Base-by-base conservation (phyloP, 495 filamentous ascomycete genomes). In the Aspergillus homomorphus region DNA sequence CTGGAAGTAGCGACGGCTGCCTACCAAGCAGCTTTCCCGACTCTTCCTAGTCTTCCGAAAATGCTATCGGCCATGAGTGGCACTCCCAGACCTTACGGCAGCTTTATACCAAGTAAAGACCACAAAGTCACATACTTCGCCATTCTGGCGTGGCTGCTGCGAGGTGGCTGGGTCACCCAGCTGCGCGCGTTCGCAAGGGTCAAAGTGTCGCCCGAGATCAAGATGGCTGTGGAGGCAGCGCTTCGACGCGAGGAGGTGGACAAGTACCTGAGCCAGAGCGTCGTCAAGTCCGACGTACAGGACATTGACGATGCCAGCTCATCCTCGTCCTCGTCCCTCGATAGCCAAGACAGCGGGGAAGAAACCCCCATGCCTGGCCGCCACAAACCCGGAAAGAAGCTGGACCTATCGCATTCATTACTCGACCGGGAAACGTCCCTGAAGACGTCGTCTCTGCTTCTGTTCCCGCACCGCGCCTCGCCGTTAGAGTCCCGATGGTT, bases 151-250 rank as follows among this genome's bases (percentile, higher is more conserved):
- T 98, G 92, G 91, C 78, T 98, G 19, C 82, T 98, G 68, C 87
- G 91, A 52, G 88, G 89, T 54, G 91, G 91, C 23, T 96, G 93
- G 88, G 93, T 96, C 0, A 94, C 88, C 1, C 91, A 96, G 69
- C 80, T 98, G 1, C 85, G 92, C 54, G 89, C 89, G 15, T 98
- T 93, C 65, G 90, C 88, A 3, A 92, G 92, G 77, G 83, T 98
- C 56, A 82, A 79, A 30, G 77, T 82, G 9, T 70, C 79, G 0
- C 69, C 76, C 0, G 70, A 78, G 30, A 76, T 84, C 62, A 82
- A 82, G 57, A 54, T 77, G 43, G 71, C 72, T 0, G 80, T 82
- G 21, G 77, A 79, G 51, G 64, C 51, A 46, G 74, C 73, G 24
- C 56, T 78, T 15, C 71, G 75, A 45, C 78, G 71, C 57, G 78